These are phyloP conservation scores for Botryotinia narcissicola DNA, from an alignment of 2,329 filamentous ascomycete genomes.

Conservation along the genomic window DNA sequence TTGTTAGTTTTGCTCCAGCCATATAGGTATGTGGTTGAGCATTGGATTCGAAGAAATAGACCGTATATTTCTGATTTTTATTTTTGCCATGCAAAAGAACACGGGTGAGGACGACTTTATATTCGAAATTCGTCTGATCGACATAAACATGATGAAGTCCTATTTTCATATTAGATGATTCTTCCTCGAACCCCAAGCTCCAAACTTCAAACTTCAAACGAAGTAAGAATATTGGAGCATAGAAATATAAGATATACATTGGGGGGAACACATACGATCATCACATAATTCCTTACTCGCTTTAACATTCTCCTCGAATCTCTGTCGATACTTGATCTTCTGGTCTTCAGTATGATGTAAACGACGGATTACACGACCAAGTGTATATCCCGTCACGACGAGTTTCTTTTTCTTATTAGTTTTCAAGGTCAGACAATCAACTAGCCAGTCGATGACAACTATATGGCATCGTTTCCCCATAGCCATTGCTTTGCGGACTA, in stretches of 20 bases:
- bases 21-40: slow-evolving; percentile 59
- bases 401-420: slow-evolving; percentile 34
- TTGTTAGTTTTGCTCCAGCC: slow-evolving; percentile 51
- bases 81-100: slow-evolving; percentile 46
- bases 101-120: slow-evolving; percentile 61
- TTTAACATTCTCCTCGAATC: slow-evolving; percentile 37
- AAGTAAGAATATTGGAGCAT: not conserved
- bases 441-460: slow-evolving; percentile 48
- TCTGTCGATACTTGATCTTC: slow-evolving; percentile 40
- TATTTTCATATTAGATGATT: slow-evolving; percentile 34
- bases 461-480: slow-evolving; percentile 42
- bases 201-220: not conserved
- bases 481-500: slow-evolving; percentile 44
- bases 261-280: slow-evolving; percentile 44
- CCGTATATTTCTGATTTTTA: slow-evolving; percentile 55
- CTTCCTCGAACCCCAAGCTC: slow-evolving; percentile 12
- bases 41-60: slow-evolving; percentile 66
- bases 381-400: slow-evolving; percentile 26
- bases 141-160: slow-evolving; percentile 63
- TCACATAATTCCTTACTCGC: slow-evolving; percentile 47
- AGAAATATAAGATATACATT: not conserved
- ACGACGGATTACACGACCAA: slow-evolving; percentile 27
- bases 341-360: slow-evolving; percentile 41
- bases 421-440: slow-evolving; percentile 41
- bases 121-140: slow-evolving; percentile 61